Evolutionary conservation across 2,329 filamentous ascomycete genomes (phyloP).

Genomic region (Lizonia empirigonia): DNA sequence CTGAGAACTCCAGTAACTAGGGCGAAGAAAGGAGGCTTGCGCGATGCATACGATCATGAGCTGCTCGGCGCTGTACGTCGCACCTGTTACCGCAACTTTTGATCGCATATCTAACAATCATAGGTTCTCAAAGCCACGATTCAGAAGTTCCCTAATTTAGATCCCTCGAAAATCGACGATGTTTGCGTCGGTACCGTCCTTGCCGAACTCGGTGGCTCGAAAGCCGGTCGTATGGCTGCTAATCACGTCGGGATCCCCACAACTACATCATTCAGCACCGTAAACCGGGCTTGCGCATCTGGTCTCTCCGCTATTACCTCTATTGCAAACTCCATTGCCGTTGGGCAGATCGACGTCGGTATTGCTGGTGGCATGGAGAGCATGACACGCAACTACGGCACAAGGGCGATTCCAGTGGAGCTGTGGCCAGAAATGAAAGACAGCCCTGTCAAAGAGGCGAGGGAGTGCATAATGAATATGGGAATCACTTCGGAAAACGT

Average conservation of each 20-base stretch:
- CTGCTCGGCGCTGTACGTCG: constrained; percentile 67
- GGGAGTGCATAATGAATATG: constrained; percentile 94
- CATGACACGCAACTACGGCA: constrained; percentile 92
- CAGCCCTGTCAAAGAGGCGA: constrained; percentile 68
- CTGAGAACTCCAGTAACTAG: constrained; percentile 86
- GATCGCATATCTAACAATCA: constrained; percentile 1
- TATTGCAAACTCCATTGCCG: constrained; percentile 76
- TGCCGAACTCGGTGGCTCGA: constrained; percentile 86
- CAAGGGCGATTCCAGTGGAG: constrained; percentile 79
- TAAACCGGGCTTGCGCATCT: constrained; percentile 85
- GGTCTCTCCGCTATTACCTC: constrained; percentile 77
- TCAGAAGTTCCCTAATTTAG: constrained; percentile 72
- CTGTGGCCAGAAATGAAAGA: constrained; percentile 76
- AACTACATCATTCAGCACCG: constrained; percentile 78
- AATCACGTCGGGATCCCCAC: constrained; percentile 80
- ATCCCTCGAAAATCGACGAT: constrained; percentile 74
- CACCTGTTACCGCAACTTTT: not conserved
- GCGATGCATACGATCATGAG: constrained; percentile 90
- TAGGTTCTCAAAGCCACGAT: constrained; percentile 69
- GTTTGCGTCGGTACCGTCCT: constrained; percentile 87
- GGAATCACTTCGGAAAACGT: constrained; percentile 90
- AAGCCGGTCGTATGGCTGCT: constrained; percentile 89
- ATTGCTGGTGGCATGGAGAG: constrained; percentile 93
- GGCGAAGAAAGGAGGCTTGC: constrained; percentile 80
- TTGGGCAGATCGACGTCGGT: constrained; percentile 72